Percentiles rank a stretch among this genome's conserved stretches.
These are phyloP conservation scores for Penicillium diatomitis DNA, from an alignment of 495 filamentous ascomycete species.

Conservation along the genomic window DNA sequence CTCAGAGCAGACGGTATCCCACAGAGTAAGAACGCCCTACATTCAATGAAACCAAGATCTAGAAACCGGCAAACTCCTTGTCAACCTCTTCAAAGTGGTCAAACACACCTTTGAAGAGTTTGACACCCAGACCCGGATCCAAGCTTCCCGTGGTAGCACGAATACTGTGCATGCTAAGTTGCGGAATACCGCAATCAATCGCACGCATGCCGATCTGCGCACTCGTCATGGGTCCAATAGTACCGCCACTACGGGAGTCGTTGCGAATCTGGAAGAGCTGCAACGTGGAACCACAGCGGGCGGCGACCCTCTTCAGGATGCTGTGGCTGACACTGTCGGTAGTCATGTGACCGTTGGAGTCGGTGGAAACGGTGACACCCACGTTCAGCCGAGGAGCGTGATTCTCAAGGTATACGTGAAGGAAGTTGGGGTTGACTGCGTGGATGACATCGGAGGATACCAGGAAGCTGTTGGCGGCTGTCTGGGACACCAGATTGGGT, in stretches of 20 bases:
- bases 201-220: constrained; percentile 72
- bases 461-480: constrained; percentile 87
- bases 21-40: no score
- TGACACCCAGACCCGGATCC: constrained; percentile 83
- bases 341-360: constrained; percentile 88
- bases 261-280: constrained; percentile 96
- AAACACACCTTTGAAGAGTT: constrained; percentile 83
- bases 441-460: constrained; percentile 91
- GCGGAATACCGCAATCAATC: constrained; percentile 84
- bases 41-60: background rate
- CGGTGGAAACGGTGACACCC: constrained; percentile 74
- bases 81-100: constrained; percentile 85
- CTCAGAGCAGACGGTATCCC: no score
- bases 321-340: constrained; percentile 75
- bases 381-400: constrained; percentile 87
- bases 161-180: constrained; percentile 92
- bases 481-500: constrained; percentile 65
- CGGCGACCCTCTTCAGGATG: constrained; percentile 64
- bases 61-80: constrained; percentile 59
- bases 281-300: constrained; percentile 55
- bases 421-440: constrained; percentile 91
- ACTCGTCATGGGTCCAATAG: constrained; percentile 89
- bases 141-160: constrained; percentile 79
- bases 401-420: constrained; percentile 66
- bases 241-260: constrained; percentile 78